Evolutionary conservation across 2,329 filamentous ascomycete genomes (phyloP).

Genomic region (Fusarium sulawesiense): DNA sequence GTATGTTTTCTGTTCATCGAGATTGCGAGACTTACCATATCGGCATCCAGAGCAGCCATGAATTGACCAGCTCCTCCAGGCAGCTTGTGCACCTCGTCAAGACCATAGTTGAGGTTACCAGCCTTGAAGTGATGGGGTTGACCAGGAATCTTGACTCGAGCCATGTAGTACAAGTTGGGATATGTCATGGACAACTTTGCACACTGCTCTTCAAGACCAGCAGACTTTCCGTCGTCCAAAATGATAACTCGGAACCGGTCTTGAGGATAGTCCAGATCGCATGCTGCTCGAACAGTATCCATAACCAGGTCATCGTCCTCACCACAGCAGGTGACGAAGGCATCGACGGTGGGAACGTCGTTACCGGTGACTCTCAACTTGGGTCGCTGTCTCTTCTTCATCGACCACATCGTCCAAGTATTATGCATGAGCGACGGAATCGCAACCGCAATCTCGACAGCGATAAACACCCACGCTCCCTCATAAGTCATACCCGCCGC

Average conservation of each 20-base stretch:
- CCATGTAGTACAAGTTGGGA: conserved; percentile 65
- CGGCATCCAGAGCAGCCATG: conserved; percentile 73
- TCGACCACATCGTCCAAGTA: conserved; percentile 66
- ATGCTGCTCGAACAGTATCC: conserved; percentile 67
- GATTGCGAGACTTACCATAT: conserved; percentile 61
- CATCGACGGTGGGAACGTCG: conserved; percentile 65
- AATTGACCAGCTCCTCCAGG: conserved; percentile 67
- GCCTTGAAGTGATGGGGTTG: conserved; percentile 70
- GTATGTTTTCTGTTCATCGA: neutral
- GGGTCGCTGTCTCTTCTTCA: conserved; percentile 65
- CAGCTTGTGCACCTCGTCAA: conserved; percentile 61
- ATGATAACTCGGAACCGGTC: conserved; percentile 66
- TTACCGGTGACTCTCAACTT: conserved; percentile 63
- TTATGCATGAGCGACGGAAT: conserved; percentile 68
- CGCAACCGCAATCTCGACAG: conserved; percentile 63
- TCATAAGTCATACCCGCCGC: conserved; percentile 54
- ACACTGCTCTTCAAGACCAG: conserved; percentile 55
- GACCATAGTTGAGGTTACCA: conserved; percentile 71
- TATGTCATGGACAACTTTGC: conserved; percentile 53
- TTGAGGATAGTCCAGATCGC: conserved; percentile 64
- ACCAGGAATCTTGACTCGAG: conserved; percentile 61
- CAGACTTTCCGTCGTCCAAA: conserved; percentile 65
- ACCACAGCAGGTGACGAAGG: conserved; percentile 68
- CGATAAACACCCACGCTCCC: conserved; percentile 68
- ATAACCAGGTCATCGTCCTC: conserved; percentile 67